Percentiles rank a stretch among this genome's conserved stretches.
phyloP scores from a whole-genome alignment of 805 yeast genomes.

The Pichia occidentalis region DNA sequence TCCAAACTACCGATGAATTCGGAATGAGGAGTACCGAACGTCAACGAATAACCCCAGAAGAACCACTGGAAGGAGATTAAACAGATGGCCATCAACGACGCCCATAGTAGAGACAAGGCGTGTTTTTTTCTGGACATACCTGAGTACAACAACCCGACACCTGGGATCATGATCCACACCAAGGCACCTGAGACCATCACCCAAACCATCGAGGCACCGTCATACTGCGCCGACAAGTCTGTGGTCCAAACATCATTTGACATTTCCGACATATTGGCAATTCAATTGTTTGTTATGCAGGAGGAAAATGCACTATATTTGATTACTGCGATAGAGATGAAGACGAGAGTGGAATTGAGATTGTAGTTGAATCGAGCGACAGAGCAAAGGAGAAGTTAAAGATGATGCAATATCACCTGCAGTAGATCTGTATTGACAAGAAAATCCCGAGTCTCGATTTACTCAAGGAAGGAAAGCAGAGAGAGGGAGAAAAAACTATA shows the following conservation, averaged over 20 bases:
- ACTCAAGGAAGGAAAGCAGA: not conserved
- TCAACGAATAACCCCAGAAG: conserved; percentile 94
- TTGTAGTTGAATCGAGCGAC: too few species aligned
- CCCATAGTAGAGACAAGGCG: conserved; percentile 92
- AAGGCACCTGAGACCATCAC: conserved; percentile 67
- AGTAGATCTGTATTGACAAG: too few species aligned
- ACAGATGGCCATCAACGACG: conserved; percentile 82
- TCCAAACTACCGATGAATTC: conserved; percentile 74
- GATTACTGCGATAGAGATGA: too few species aligned
- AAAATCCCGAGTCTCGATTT: too few species aligned
- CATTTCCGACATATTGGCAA: conserved; percentile 6
- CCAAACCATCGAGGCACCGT: conserved; percentile 80
- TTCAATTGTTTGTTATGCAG: too few species aligned
- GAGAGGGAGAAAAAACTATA: not conserved
- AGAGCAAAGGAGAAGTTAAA: too few species aligned
- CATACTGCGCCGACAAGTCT: conserved; percentile 66
- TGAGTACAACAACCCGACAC: conserved; percentile 87
- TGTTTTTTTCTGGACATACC: conserved; percentile 94
- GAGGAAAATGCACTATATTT: too few species aligned
- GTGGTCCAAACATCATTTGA: conserved; percentile 31
- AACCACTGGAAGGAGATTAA: conserved; percentile 92
- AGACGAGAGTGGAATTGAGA: too few species aligned
- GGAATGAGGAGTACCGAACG: conserved; percentile 50
- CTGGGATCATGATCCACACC: conserved; percentile 96
- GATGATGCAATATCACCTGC: too few species aligned